Evolutionary conservation across 2,329 filamentous ascomycete species (phyloP).

Genomic region (Didymella arachidicola): DNA sequence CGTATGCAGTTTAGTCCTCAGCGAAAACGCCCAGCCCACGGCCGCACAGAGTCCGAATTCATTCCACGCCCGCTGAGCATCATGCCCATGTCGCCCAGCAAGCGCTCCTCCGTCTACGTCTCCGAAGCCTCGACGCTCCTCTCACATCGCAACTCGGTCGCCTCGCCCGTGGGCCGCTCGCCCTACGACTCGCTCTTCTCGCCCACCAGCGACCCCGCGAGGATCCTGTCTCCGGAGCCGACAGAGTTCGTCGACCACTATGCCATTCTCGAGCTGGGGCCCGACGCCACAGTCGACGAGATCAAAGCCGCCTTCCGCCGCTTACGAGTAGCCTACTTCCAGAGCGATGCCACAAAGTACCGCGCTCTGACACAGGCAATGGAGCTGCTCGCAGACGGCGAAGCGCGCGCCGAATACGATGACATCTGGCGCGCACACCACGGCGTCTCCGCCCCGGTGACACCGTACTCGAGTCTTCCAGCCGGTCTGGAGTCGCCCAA

Average conservation of each 20-base stretch:
- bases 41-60: conserved; percentile 36
- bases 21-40: conserved; percentile 31
- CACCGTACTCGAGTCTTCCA: conserved; percentile 21
- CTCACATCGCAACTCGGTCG: conserved; percentile 31
- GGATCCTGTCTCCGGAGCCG: conserved; percentile 11
- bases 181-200: conserved; percentile 25
- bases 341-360: conserved; percentile 40
- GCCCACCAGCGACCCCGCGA: conserved; percentile 23
- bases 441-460: conserved; percentile 17
- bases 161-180: conserved; percentile 24
- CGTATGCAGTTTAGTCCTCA: conserved; percentile 32
- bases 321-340: conserved; percentile 42
- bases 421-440: conserved; percentile 25
- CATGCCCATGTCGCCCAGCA: conserved; percentile 28
- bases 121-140: conserved; percentile 37
- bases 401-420: conserved; percentile 42
- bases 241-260: conserved; percentile 44
- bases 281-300: conserved; percentile 39
- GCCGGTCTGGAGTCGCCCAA: conserved; percentile 30
- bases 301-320: conserved; percentile 40
- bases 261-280: conserved; percentile 35
- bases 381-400: conserved; percentile 39
- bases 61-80: conserved; percentile 33
- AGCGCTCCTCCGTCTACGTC: conserved; percentile 39
- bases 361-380: conserved; percentile 42